phyloP scores from a whole-genome alignment of 2,329 filamentous ascomycete genomes.

The Cephalotrichum gorgonifer region DNA sequence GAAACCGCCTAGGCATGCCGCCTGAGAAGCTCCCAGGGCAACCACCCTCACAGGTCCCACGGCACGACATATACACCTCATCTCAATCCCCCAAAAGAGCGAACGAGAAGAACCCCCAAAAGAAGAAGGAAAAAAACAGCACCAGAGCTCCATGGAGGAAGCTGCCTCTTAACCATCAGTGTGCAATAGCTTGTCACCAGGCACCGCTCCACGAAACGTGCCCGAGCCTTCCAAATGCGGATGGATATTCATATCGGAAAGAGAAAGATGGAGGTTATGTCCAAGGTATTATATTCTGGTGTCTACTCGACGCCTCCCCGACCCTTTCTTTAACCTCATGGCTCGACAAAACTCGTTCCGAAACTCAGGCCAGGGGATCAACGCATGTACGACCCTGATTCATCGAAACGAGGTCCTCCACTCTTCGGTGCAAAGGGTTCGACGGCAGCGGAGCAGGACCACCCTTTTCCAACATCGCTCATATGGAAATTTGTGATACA shows the following conservation, averaged over 20 bases:
- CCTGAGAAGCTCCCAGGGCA: too few relatives aligned
- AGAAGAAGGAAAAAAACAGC: too few relatives aligned
- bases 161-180: too few relatives aligned
- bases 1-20: too few relatives aligned
- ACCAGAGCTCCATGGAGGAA: too few relatives aligned
- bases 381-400: neutral
- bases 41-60: too few relatives aligned
- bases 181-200: too few relatives aligned
- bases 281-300: slow-evolving; percentile 19
- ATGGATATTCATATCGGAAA: neutral
- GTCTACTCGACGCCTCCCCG: slow-evolving; percentile 54
- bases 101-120: too few relatives aligned
- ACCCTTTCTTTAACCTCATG: slow-evolving; percentile 66
- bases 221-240: neutral
- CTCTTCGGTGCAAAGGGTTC: slow-evolving; percentile 58
- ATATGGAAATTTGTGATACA: slow-evolving; percentile 32
- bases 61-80: too few relatives aligned
- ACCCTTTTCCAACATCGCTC: slow-evolving; percentile 18
- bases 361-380: neutral
- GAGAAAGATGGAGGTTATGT: neutral
- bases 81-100: too few relatives aligned
- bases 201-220: neutral
- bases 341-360: slow-evolving; percentile 14
- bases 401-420: slow-evolving; percentile 25
- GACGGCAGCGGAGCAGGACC: slow-evolving; percentile 54